Percentiles rank a stretch among this genome's conserved stretches.
Conservation (phyloP, 176 grass and related monocot genomes). For the Oryza longistaminata region DNA sequence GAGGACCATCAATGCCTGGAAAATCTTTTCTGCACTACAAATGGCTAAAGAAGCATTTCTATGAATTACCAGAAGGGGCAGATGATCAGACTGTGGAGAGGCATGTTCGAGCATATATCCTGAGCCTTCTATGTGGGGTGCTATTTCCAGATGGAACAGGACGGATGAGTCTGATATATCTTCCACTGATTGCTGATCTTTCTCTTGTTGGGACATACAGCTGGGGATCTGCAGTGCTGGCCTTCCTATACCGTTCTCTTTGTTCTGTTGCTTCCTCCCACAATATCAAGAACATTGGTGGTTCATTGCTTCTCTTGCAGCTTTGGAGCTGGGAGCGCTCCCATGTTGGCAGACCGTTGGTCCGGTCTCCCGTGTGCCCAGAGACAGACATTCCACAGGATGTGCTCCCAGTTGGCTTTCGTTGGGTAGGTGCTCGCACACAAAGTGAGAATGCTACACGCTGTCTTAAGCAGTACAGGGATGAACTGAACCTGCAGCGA, state of each 20-base stretch:
- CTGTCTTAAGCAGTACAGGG: slow-evolving; percentile 60
- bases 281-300: slow-evolving; percentile 63
- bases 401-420: slow-evolving; percentile 53
- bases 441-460: slow-evolving; percentile 62
- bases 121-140: slow-evolving; percentile 65
- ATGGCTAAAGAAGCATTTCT: slow-evolving; percentile 63
- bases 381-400: slow-evolving; percentile 35
- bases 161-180: slow-evolving; percentile 61
- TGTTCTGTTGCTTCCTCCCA: slow-evolving; percentile 61
- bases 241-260: slow-evolving; percentile 65
- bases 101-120: slow-evolving; percentile 68
- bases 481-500: slow-evolving; percentile 60
- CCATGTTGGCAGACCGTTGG: slow-evolving; percentile 59
- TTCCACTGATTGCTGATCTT: slow-evolving; percentile 61
- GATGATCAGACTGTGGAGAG: slow-evolving; percentile 53
- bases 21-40: slow-evolving; percentile 65
- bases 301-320: slow-evolving; percentile 70
- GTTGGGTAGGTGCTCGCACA: slow-evolving; percentile 57
- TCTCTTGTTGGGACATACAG: slow-evolving; percentile 57
- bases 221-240: slow-evolving; percentile 56
- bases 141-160: slow-evolving; percentile 64
- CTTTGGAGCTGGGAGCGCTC: slow-evolving; percentile 75
- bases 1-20: slow-evolving; percentile 58
- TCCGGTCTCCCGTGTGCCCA: slow-evolving; percentile 31
- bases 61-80: slow-evolving; percentile 56